Conservation (phyloP, 176 grass and related monocot species). For the Musa troglodytarum region DNA sequence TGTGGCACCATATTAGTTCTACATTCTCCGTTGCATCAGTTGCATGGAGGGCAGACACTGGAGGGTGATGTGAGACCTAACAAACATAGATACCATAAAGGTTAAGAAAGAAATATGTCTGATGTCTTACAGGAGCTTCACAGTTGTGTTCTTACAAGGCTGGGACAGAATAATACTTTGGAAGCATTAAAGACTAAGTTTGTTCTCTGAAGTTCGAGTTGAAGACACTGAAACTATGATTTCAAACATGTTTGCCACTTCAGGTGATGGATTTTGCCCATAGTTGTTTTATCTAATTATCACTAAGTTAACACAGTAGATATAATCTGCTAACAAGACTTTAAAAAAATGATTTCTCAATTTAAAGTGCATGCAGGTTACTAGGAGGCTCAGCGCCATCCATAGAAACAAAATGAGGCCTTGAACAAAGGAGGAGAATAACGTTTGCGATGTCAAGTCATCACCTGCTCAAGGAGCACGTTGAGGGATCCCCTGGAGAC, state of each 20-base stretch:
- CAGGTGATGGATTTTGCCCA: too few species aligned
- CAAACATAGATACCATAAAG: not conserved
- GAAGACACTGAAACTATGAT: not conserved
- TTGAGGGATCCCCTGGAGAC: conserved; percentile 54
- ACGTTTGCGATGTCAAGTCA: not conserved
- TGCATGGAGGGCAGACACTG: conserved; percentile 64
- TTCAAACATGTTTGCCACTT: not conserved
- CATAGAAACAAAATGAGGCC: not conserved
- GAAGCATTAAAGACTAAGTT: not conserved
- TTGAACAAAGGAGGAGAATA: not conserved
- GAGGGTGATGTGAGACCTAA: conserved; percentile 75
- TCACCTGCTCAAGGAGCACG: conserved; percentile 82
- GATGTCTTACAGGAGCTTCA: too few species aligned
- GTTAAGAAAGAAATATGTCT: too few species aligned
- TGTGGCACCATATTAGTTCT: conserved; percentile 70
- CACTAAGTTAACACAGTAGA: not conserved
- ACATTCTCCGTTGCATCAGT: conserved; percentile 34
- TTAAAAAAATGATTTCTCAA: too few species aligned
- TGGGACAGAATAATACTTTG: too few species aligned
- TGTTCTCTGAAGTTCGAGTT: not conserved
- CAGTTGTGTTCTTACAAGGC: not conserved
- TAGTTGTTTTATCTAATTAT: too few species aligned
- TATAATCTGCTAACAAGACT: not conserved
- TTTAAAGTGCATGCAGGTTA: too few species aligned
- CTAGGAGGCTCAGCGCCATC: not conserved